Conservation (phyloP, 2,329 filamentous ascomycete species). For the Scytalidium lignicola region DNA sequence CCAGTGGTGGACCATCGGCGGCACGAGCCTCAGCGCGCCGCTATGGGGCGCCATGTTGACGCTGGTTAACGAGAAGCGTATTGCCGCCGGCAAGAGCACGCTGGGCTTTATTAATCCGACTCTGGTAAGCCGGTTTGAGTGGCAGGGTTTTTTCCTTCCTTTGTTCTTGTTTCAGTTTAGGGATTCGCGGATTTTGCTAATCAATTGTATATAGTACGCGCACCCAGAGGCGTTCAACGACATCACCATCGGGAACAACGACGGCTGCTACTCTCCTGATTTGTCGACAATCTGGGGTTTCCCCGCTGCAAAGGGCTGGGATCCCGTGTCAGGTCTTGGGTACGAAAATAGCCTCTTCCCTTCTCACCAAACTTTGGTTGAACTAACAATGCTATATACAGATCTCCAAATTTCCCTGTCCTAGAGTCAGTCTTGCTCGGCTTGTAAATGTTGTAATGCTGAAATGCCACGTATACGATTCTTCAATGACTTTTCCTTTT, state of each 20-base stretch:
- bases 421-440: background rate
- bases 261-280: constrained; percentile 21
- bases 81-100: constrained; percentile 30
- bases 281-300: constrained; percentile 15
- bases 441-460: background rate
- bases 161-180: constrained; percentile 25
- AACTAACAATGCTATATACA: background rate
- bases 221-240: constrained; percentile 15
- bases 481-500: too few species aligned
- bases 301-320: constrained; percentile 22
- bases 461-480: background rate
- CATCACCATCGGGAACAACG: constrained; percentile 12
- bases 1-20: constrained; percentile 26
- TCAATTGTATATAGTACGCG: background rate
- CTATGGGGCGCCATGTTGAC: constrained; percentile 35
- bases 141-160: background rate
- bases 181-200: background rate
- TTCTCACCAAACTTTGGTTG: background rate
- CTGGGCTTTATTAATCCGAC: constrained; percentile 38
- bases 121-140: constrained; percentile 11
- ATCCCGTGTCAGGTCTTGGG: constrained; percentile 11
- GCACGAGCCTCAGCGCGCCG: constrained; percentile 37
- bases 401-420: background rate
- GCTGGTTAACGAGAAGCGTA: constrained; percentile 34
- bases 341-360: background rate